Base-by-base conservation (phyloP, 2,329 filamentous ascomycete genomes). In the Colletotrichum australisinense region DNA sequence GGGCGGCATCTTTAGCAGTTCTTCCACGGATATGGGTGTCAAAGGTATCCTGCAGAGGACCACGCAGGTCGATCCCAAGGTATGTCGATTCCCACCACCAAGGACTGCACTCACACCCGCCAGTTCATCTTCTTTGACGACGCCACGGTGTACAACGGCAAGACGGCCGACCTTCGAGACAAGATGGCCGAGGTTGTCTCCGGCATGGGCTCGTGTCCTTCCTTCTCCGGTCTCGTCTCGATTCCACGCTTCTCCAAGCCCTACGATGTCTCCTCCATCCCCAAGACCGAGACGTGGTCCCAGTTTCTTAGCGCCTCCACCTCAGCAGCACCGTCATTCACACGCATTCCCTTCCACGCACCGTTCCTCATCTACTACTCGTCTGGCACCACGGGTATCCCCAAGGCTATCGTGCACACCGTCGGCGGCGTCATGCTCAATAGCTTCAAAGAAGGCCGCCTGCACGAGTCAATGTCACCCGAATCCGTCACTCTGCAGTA, bases 391-490 rank as follows among this genome's bases (percentile, higher is more conserved):
- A 97, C 95, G 0, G 94, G 95, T 4, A 90, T 89, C 24, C 95
- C 95, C 14, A 97, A 97, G 79, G 95, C 94, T 72, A 97, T 97
- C 75, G 93, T 96, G 2, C 95, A 97, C 80, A 92, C 91, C 1
- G 88, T 90, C 1, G 93, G 93, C 4, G 92, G 92, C 0, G 83
- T 90, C 1, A 81, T 94, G 35, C 75, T 94, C 28, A 87, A 81
- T 75, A 77, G 78, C 16, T 78, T 76, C 74, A 90, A 95, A 79
- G 94, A 97, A 80, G 85, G 84, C 1, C 81, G 80, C 3, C 80
- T 90, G 30, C 88, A 90, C 78, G 85, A 88, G 60, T 83, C 84
- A 32, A 69, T 82, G 4, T 79, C 75, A 0, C 76, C 83, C 0
- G 78, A 82, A n/a, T 83, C 82, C 56, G 84, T 89, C 1, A 79